Conservation (phyloP, 2,329 filamentous ascomycete species). For the Kalaharituber pfeilii region DNA sequence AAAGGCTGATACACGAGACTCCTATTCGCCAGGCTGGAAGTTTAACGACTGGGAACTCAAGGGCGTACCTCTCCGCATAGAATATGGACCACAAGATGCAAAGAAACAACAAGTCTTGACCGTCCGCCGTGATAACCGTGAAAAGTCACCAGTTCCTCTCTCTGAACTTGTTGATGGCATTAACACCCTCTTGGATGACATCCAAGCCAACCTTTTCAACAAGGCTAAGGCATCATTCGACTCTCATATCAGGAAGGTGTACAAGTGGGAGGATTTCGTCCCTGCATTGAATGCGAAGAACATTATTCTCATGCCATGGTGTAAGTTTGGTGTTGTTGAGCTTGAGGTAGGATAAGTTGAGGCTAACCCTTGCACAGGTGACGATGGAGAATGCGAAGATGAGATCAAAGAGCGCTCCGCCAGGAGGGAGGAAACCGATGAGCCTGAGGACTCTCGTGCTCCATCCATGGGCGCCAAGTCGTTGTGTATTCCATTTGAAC, state of each 20-base stretch:
- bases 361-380: conserved; percentile 7
- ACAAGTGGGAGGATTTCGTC: conserved; percentile 78
- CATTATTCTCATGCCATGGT: conserved; percentile 80
- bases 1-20: conserved; percentile 70
- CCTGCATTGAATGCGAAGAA: conserved; percentile 85
- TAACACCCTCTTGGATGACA: conserved; percentile 67
- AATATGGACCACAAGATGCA: conserved; percentile 89
- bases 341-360: neutral
- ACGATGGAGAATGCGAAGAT: conserved; percentile 60
- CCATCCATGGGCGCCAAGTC: conserved; percentile 62
- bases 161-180: conserved; percentile 55
- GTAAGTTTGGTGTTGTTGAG: conserved; percentile 27
- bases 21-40: conserved; percentile 88
- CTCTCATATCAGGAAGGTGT: conserved; percentile 62
- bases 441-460: conserved; percentile 53
- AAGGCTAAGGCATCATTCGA: conserved; percentile 64
- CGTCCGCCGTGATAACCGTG: conserved; percentile 70
- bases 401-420: conserved; percentile 82
- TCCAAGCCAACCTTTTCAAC: conserved; percentile 65
- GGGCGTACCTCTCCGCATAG: conserved; percentile 80
- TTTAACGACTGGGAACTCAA: conserved; percentile 99
- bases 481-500: conserved; percentile 65
- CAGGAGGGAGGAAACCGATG: conserved; percentile 38
- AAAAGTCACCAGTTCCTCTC: conserved; percentile 66
- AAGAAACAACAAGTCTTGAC: conserved; percentile 69